Evolutionary conservation across 257 asterid genomes (phyloP).

Genomic region (Nemophila menziesii): DNA sequence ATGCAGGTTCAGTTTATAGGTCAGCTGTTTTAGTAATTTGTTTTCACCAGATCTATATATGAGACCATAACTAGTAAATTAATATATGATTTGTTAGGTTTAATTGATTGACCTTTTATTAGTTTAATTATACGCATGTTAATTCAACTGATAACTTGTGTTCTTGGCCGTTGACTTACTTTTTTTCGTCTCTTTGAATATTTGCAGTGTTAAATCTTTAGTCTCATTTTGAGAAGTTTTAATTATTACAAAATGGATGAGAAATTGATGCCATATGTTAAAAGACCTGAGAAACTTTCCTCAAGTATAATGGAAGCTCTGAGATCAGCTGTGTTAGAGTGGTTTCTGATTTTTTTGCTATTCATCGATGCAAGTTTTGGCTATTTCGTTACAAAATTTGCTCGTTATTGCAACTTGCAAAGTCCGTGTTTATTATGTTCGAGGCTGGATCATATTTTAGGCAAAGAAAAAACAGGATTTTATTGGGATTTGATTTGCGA

Average conservation of each 20-base stretch:
- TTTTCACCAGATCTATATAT: no score
- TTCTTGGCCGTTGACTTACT: background rate
- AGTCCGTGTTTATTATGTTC: slow-evolving; percentile 81
- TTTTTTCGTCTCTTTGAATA: no score
- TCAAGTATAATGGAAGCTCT: slow-evolving; percentile 32
- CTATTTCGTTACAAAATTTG: slow-evolving; percentile 54
- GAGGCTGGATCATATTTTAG: slow-evolving; percentile 70
- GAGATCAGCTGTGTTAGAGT: slow-evolving; percentile 64
- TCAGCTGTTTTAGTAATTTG: no score
- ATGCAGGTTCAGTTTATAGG: no score
- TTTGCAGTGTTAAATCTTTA: background rate
- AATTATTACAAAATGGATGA: slow-evolving; percentile 26
- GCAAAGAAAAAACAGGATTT: slow-evolving; percentile 39
- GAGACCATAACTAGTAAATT: no score
- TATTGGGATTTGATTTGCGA: slow-evolving; percentile 59
- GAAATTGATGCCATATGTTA: slow-evolving; percentile 16
- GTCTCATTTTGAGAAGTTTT: background rate
- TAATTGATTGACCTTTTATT: no score
- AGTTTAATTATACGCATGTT: no score
- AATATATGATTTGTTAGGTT: no score
- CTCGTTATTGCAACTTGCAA: slow-evolving; percentile 39
- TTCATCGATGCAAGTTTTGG: slow-evolving; percentile 54
- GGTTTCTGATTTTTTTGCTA: slow-evolving; percentile 63
- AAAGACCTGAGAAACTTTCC: slow-evolving; percentile 15
- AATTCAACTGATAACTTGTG: background rate